A percentile compares a stretch with the other conserved stretches of the same genome.
Evolutionary conservation across 495 filamentous ascomycete species (phyloP).

Genomic region (Talaromyces adpressus): DNA sequence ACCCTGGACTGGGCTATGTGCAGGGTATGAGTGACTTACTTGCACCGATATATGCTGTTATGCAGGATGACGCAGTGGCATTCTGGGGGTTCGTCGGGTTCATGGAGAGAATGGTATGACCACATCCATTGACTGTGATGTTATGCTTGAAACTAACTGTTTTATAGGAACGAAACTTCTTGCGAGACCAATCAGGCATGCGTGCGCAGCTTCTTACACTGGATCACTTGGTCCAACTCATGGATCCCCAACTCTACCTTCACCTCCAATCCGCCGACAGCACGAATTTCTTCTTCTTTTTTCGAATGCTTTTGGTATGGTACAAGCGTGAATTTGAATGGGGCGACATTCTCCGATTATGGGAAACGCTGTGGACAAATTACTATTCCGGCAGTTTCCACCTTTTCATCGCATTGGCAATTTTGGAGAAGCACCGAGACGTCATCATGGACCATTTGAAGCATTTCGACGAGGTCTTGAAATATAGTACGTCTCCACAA

Average conservation of each 20-base stretch:
- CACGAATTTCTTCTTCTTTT: conserved; percentile 99
- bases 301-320: conserved; percentile 97
- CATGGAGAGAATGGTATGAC: conserved; percentile 79
- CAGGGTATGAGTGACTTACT: conserved; percentile 98
- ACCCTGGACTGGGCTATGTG: conserved; percentile 87
- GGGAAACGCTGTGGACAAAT: conserved; percentile 95
- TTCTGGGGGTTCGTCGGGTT: conserved; percentile 96
- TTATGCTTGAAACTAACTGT: background rate
- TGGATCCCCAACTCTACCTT: conserved; percentile 90
- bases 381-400: conserved; percentile 84
- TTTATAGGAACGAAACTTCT: conserved; percentile 78
- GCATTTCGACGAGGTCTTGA: conserved; percentile 94
- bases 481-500: conserved; percentile 63
- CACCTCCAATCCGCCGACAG: conserved; percentile 85
- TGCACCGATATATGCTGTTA: conserved; percentile 90
- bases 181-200: conserved; percentile 95
- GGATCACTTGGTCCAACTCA: conserved; percentile 88
- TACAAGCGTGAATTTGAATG: conserved; percentile 96
- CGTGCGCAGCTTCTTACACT: conserved; percentile 80
- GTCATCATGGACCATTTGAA: conserved; percentile 93
- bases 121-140: background rate
- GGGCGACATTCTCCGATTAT: conserved; percentile 76
- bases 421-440: conserved; percentile 89
- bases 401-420: conserved; percentile 86
- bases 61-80: conserved; percentile 93